phyloP scores from a whole-genome alignment of 352 stramenopile genomes.

The Aphanomyces cochlioides region DNA sequence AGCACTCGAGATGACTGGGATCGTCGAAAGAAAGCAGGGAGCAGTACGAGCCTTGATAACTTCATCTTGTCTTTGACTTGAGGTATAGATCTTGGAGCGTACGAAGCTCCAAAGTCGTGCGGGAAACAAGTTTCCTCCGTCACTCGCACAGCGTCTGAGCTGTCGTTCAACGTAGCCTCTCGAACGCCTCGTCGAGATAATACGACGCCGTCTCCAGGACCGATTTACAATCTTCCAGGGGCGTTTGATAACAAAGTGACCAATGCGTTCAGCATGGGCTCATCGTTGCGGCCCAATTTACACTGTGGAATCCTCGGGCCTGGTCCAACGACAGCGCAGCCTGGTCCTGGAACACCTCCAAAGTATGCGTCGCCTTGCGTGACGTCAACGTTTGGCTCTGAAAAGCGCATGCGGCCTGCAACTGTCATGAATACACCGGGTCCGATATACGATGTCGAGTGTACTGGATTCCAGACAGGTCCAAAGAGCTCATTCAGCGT shows the following conservation, averaged over 20 bases:
- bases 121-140: conserved; percentile 57
- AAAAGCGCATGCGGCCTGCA: conserved; percentile 44
- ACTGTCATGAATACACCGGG: conserved; percentile 40
- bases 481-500: conserved; percentile 50
- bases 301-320: conserved; percentile 31
- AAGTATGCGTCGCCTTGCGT: conserved; percentile 45
- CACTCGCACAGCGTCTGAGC: conserved; percentile 42
- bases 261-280: conserved; percentile 56
- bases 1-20: conserved; percentile 80
- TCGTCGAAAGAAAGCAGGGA: conserved; percentile 55
- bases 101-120: conserved; percentile 54
- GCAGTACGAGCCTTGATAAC: conserved; percentile 30
- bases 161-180: conserved; percentile 65
- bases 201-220: conserved; percentile 59
- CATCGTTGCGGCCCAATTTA: conserved; percentile 49
- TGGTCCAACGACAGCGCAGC: conserved; percentile 44
- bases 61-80: not conserved
- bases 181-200: conserved; percentile 47
- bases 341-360: conserved; percentile 62
- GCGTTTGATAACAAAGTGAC: conserved; percentile 43
- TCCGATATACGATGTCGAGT: conserved; percentile 65
- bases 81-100: conserved; percentile 46
- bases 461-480: conserved; percentile 60
- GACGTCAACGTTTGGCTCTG: conserved; percentile 58
- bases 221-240: conserved; percentile 67